Evolutionary conservation across 2,329 filamentous ascomycete species (phyloP).

Genomic region (Botrytis galanthina): DNA sequence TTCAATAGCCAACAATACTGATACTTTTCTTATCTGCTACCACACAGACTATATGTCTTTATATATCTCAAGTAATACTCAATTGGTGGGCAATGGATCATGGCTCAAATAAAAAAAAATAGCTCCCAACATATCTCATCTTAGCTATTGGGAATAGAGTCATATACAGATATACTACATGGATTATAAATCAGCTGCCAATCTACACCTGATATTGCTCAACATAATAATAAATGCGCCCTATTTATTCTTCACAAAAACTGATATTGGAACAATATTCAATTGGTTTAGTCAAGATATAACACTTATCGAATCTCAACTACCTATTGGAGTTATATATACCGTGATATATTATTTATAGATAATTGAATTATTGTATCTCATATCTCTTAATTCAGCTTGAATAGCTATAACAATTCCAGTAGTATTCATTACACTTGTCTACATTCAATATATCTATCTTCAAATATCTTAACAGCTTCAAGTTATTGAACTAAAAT

Average conservation of each 20-base stretch:
- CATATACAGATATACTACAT: neutral
- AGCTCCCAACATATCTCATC: neutral
- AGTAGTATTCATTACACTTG: slow-evolving; percentile 32
- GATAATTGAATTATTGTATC: neutral
- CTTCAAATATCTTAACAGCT: slow-evolving; percentile 48
- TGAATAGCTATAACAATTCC: neutral
- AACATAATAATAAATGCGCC: slow-evolving; percentile 46
- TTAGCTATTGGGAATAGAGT: neutral
- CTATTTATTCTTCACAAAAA: slow-evolving; percentile 31
- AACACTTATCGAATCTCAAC: slow-evolving; percentile 32
- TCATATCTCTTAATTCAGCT: neutral
- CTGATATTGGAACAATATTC: slow-evolving; percentile 2
- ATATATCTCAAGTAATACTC: neutral
- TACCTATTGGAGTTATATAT: slow-evolving; percentile 21
- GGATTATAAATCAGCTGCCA: slow-evolving; percentile 17
- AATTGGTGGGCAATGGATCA: neutral
- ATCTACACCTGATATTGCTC: slow-evolving; percentile 49
- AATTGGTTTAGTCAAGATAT: slow-evolving; percentile 33
- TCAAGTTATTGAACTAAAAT: slow-evolving; percentile 47
- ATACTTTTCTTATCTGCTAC: neutral
- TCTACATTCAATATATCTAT: slow-evolving; percentile 32
- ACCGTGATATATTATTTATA: neutral
- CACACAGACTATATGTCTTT: neutral
- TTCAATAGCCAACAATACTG: neutral
- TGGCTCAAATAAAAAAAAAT: neutral